Base-by-base conservation (phyloP, 306 rosid genomes). In the Trifolium dubium region DNA sequence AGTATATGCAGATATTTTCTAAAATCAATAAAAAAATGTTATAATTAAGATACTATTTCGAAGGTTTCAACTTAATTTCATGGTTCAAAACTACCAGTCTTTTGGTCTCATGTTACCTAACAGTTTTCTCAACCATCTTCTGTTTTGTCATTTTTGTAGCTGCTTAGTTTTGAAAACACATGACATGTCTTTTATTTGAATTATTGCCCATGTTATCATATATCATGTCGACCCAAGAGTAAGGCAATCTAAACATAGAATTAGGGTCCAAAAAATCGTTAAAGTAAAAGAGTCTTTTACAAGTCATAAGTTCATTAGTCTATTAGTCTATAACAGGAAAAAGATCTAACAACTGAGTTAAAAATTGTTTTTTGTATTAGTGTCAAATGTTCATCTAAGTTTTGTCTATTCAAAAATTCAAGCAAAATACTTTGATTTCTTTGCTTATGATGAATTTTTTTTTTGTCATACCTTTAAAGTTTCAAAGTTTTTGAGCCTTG, bases 21-120 rank as follows among this genome's bases (percentile, higher is more conserved):
- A 23, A 39, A 53, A 65, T 19, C n/a, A 8, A 12, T 17, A 8
- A 73, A 49, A 30, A 4, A 29, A 60, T 10, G 40, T 37, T 37
- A 34, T 40, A 7, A 60, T 31, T 60, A 31, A 62, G 2, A 47
- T 10, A 18, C 14, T 29, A 17, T 54, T 31, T 61, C 29, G 5
- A 43, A 56, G 9, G 12, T 37, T 40, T 31, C 40, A 37, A 37
- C 9, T 37, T 23, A 23, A 0, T 23, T 44, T 44, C 59, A 66
- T 60, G 13, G 37, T 50, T 53, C 69, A 75, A 75, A 23, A 80
- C 75, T 68, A 72, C 58, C 51, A 31, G 71, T 73, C 74, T 23
- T 64, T 32, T 67, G 39, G n/a, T 39, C 49, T 7, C 40, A 5
- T 23, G 67, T 63, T 10, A 59, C 35, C n/a, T 44, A 65, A 79